Base-by-base conservation (phyloP, 2,329 filamentous ascomycete species). In the Pestalotiopsis sp. region DNA sequence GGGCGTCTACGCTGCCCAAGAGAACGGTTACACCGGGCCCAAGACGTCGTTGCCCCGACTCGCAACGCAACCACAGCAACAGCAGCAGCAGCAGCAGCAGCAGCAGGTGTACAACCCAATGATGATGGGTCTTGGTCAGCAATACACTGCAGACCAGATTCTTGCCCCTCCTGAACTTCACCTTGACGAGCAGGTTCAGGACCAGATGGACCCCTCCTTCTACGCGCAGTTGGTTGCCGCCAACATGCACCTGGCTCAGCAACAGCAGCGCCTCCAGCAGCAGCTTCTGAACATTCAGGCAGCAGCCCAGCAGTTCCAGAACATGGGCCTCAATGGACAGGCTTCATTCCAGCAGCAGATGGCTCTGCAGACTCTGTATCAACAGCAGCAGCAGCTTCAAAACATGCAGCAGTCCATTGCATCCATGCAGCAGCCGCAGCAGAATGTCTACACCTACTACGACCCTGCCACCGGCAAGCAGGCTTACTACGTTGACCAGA, bases 181-280 rank as follows among this genome's bases (percentile, higher is more conserved):
- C 75, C 87, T 96, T 66, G 88, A 91, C 69, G 89, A 91, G 71
- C 87, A 90, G 75, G 86, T 86, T 61, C 89, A 92, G 74, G 88
- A 93, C 70, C 87, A 91, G 74, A 93, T 97, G 83, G 96, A 98
- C 76, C 94, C 95, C 66, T 91, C 89, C 70, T 81, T 97, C 66
- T 96, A 97, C 73, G 93, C 94, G 66, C 94, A 97, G 81, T 86
- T 98, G 72, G 89, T 98, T 77, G 92, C 94, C 68, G 97, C 94
- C 76, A 97, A 98, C 80, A 84, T 96, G 78, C 97, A 97, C 77
- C 87, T 99, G 64, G 94, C 94, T 56, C 94, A 97, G 78, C 95
- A 97, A 82, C 95, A 98, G 82, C 94, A 97, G 83, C 92, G 93
- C 72, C 89, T 98, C 66, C 95, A 98, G 82, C 95, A 98, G 82